phyloP scores from a whole-genome alignment of 345 rosid genomes.

The Erucastrum elatum region DNA sequence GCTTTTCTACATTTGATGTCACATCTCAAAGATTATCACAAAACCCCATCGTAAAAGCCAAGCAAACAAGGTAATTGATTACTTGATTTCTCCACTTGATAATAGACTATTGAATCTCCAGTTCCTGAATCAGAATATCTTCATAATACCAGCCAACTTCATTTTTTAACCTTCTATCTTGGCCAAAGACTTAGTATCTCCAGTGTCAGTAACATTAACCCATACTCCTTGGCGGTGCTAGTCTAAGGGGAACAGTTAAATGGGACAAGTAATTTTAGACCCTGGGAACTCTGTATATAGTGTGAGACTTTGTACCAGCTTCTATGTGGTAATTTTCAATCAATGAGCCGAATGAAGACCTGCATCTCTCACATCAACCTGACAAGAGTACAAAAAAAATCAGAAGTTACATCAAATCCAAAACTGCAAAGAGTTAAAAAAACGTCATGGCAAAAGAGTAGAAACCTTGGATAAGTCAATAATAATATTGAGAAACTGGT shows the following conservation, averaged over 20 bases:
- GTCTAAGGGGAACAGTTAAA: not conserved
- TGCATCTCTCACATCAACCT: not conserved
- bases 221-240: not conserved
- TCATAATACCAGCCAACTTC: not conserved
- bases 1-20: not conserved
- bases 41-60: not conserved
- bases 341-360: not conserved
- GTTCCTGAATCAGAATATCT: not conserved
- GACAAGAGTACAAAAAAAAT: not conserved
- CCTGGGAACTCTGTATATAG: not conserved
- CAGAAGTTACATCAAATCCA: not conserved
- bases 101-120: not conserved
- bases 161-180: not conserved
- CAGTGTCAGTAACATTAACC: not conserved
- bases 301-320: not conserved
- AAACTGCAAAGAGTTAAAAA: not conserved
- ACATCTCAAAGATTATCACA: constrained; percentile 12
- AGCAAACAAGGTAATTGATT: not conserved
- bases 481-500: not conserved
- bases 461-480: not conserved
- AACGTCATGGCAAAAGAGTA: not conserved
- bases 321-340: not conserved
- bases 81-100: not conserved
- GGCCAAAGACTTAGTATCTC: not conserved
- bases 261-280: not conserved